Base-by-base conservation (phyloP, 805 yeast genomes). In the Suhomyces emberorum region DNA sequence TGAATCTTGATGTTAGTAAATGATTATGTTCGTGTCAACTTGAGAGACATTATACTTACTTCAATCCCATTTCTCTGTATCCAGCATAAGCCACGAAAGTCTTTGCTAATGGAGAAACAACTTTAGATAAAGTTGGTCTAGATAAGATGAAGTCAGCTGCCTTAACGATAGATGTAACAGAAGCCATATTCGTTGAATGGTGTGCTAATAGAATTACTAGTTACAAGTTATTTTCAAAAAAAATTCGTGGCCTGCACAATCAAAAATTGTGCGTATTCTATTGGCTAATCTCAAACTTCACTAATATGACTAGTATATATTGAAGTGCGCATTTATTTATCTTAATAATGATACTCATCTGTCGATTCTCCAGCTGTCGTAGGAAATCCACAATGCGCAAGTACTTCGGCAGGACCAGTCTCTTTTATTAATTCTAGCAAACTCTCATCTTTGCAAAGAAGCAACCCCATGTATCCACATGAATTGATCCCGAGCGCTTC, bases 41-140 rank as follows among this genome's bases (percentile, higher is more conserved):
- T n/a, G 26, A 4, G 3, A 11, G 4, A 21, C 10, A 14, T 10
- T 4, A 25, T 46, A 59, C 62, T 31, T 53, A 65, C 72, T 70
- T 87, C 55, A 93, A 77, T 37, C 98, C 98, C 71, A 93, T 66
- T 65, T 88, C 79, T 75, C 98, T 85, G 85, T 93, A 93, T 42
- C 98, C 98, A 39, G 95, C 74, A 48, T 76, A 74, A 49, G 80
- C 70, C 50, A 76, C 70, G 68, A 83, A 89, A 51, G 77, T 70
- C 57, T 81, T 77, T 31, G 97, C 84, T 26, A 82, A 74, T 47
- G 98, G 98, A 21, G 82, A 75, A 47, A 85, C 72, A 49, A 89
- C 62, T 60, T 81, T 79, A 48, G 84, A 76, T 57, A 93, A 77
- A 33, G 78, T 58, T 37, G 98, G 95, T 48, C 88, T 77, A 51